Conservation (phyloP, 371 early-diverging fungal species). For the Rhizopus sp. region DNA sequence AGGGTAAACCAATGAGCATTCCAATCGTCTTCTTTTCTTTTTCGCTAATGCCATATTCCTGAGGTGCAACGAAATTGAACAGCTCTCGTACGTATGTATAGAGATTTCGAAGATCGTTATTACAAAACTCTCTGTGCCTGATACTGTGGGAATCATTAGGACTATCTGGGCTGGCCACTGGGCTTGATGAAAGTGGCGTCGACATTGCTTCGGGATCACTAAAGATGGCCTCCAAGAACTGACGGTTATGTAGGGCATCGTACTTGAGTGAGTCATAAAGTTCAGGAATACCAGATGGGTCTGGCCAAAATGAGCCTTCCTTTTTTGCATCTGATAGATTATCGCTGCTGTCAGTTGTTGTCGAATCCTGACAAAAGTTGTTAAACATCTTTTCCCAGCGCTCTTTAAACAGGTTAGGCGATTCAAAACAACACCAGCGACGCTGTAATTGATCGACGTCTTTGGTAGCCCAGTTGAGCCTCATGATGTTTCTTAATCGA, state of each 20-base stretch:
- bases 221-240: conserved; percentile 76
- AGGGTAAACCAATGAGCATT: conserved; percentile 69
- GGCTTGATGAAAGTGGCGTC: not conserved
- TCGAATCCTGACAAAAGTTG: conserved; percentile 69
- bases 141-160: not conserved
- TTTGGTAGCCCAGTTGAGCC: conserved; percentile 66
- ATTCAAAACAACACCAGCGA: conserved; percentile 83
- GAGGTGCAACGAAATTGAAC: conserved; percentile 91
- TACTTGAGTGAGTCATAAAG: conserved; percentile 95
- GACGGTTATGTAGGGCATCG: conserved; percentile 93
- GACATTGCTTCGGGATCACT: conserved; percentile 34
- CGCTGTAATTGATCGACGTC: conserved; percentile 61
- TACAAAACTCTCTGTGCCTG: not conserved
- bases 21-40: conserved; percentile 89
- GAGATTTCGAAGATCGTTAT: conserved; percentile 57
- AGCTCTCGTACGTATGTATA: conserved; percentile 81
- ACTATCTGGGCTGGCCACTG: not conserved
- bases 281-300: conserved; percentile 91
- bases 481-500: conserved; percentile 74
- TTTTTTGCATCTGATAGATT: conserved; percentile 12
- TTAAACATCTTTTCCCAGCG: conserved; percentile 94
- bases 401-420: conserved; percentile 77
- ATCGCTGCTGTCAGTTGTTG: conserved; percentile 18
- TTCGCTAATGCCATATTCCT: conserved; percentile 88
- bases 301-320: conserved; percentile 31